phyloP scores from a whole-genome alignment of 495 filamentous ascomycete species.

The Aspergillus sclerotioniger region DNA sequence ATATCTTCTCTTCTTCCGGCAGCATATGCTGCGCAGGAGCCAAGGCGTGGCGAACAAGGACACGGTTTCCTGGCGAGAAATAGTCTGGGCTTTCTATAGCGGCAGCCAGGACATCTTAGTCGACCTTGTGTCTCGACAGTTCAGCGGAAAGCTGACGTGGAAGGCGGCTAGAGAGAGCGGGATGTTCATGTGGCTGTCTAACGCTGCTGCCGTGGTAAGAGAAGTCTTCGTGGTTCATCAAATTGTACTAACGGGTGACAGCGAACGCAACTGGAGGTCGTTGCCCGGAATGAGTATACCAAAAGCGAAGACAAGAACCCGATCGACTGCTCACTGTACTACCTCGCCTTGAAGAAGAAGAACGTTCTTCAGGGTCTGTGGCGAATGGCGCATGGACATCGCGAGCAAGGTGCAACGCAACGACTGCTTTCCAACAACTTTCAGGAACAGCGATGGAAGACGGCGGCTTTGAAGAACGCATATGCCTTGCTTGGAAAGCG shows the following conservation, averaged over 20 bases:
- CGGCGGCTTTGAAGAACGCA: constrained; percentile 91
- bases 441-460: constrained; percentile 79
- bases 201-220: constrained; percentile 71
- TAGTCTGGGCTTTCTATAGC: constrained; percentile 92
- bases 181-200: constrained; percentile 92
- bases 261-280: constrained; percentile 78
- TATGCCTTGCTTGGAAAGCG: constrained; percentile 93
- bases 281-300: constrained; percentile 92
- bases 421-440: constrained; percentile 85
- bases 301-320: constrained; percentile 86
- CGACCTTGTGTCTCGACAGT: constrained; percentile 81
- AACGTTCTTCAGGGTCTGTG: constrained; percentile 87
- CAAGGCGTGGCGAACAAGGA: constrained; percentile 59
- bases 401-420: constrained; percentile 76
- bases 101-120: constrained; percentile 87
- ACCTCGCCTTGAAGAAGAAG: constrained; percentile 90
- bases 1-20: constrained; percentile 86
- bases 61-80: constrained; percentile 85
- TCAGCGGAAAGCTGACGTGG: constrained; percentile 77
- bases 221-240: not conserved
- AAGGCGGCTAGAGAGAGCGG: constrained; percentile 80
- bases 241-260: constrained; percentile 34
- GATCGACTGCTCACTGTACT: constrained; percentile 89
- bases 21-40: constrained; percentile 70
- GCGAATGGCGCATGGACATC: constrained; percentile 91